Percentiles rank a stretch among this genome's conserved stretches.
Evolutionary conservation across 495 filamentous ascomycete species (phyloP).

Genomic region (Hypoxylon lienhwacheense): DNA sequence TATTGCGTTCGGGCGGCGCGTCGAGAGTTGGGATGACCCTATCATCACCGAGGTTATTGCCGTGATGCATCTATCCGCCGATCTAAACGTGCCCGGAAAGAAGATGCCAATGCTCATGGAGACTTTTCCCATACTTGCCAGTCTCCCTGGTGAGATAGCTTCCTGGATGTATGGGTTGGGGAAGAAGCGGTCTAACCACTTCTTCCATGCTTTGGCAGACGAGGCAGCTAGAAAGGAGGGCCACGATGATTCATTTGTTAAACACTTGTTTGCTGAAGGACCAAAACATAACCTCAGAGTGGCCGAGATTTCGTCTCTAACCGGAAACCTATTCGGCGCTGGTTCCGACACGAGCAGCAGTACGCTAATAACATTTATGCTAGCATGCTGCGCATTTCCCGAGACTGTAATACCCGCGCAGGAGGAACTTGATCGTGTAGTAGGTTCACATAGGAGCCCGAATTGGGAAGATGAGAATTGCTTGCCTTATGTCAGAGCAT

Average conservation of each 20-base stretch:
- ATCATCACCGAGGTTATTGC: slow-evolving; percentile 65
- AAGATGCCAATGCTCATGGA: slow-evolving; percentile 63
- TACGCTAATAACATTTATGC: slow-evolving; percentile 63
- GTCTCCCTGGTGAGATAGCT: slow-evolving; percentile 57
- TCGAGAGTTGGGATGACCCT: slow-evolving; percentile 59
- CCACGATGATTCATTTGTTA: slow-evolving; percentile 34
- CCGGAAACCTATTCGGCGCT: slow-evolving; percentile 65
- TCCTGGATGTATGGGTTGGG: slow-evolving; percentile 64
- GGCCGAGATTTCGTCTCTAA: slow-evolving; percentile 60
- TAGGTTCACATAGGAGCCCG: slow-evolving; percentile 57
- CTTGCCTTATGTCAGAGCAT: slow-evolving; percentile 61
- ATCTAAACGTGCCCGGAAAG: slow-evolving; percentile 65
- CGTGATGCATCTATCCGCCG: slow-evolving; percentile 65
- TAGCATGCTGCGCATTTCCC: slow-evolving; percentile 62
- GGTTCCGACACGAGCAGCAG: slow-evolving; percentile 68
- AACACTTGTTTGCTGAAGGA: slow-evolving; percentile 51
- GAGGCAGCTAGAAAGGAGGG: slow-evolving; percentile 55
- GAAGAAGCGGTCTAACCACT: slow-evolving; percentile 50
- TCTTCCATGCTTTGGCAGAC: slow-evolving; percentile 60
- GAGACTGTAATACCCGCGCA: slow-evolving; percentile 50
- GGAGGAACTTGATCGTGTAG: slow-evolving; percentile 60
- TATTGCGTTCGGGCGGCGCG: slow-evolving; percentile 63
- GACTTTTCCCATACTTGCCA: slow-evolving; percentile 59
- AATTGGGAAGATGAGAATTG: slow-evolving; percentile 59
- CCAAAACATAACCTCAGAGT: slow-evolving; percentile 54